Conservation (phyloP, 768 basidiomycete genomes). For the Collybia sp. region DNA sequence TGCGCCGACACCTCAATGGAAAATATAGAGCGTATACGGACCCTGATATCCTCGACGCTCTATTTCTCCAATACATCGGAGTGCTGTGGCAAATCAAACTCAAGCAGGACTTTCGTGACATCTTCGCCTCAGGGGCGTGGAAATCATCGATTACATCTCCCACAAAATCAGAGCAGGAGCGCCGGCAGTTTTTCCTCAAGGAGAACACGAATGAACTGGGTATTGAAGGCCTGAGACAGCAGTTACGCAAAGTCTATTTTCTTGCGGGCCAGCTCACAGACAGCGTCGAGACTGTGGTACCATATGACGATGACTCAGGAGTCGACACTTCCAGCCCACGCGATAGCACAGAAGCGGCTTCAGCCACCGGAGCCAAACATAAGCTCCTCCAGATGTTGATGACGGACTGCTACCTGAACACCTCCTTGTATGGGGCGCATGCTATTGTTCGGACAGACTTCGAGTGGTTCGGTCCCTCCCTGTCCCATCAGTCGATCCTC, state of each 20-base stretch:
- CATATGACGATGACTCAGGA: constrained; percentile 19
- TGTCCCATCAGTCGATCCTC: constrained; percentile 36
- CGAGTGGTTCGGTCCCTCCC: constrained; percentile 39
- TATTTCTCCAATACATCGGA: constrained; percentile 41
- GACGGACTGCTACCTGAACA: constrained; percentile 36
- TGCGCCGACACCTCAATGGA: constrained; percentile 42
- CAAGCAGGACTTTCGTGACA: constrained; percentile 20
- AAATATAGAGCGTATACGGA: constrained; percentile 48
- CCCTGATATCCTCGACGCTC: constrained; percentile 40
- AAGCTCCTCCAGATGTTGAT: constrained; percentile 34
- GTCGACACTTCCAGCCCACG: constrained; percentile 13
- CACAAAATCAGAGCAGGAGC: constrained; percentile 11
- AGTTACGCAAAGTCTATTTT: constrained; percentile 19
- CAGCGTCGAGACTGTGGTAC: constrained; percentile 2
- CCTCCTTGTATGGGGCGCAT: constrained; percentile 25
- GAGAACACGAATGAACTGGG: constrained; percentile 3
- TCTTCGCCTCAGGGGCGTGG: constrained; percentile 33
- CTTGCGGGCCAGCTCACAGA: constrained; percentile 14
- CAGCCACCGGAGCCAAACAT: constrained; percentile 27
- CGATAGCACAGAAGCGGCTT: constrained; percentile 6
- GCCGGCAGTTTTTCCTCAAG: constrained; percentile 14
- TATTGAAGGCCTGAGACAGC: constrained; percentile 22
- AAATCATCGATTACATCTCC: constrained; percentile 14
- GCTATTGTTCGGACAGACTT: constrained; percentile 34
- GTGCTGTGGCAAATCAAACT: constrained; percentile 35